Evolutionary conservation across 1,139 yeast species (phyloP), one percentile per base, ranked within the genome.

Genomic region (Nakaseomyces bracarensis): DNA sequence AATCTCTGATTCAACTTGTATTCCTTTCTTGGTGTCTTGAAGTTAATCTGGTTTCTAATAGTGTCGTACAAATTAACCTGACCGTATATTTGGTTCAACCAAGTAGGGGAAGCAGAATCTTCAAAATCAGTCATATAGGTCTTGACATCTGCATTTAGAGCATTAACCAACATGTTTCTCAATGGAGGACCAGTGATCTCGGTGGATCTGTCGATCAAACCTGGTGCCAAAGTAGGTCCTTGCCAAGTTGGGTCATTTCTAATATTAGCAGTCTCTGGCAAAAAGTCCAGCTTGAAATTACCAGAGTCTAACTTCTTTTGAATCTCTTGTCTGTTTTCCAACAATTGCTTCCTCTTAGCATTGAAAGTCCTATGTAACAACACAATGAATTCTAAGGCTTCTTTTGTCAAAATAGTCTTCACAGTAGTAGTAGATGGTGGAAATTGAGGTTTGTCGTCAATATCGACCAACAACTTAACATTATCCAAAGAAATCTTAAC

Each of bases 61-160:
- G 87, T 96, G 61, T 91, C 97, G 67, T 78, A 87, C 58, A 91
- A 71, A 66, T 91, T 89, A 52, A 83, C 86, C 69, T 91, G 98
- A 45, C 97, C 98, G 53, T 76, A 71, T 48, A 84, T 77, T 71
- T 85, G 74, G 66, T 86, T 87, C 53, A 68, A 68, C 97, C 97
- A 91, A 27, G 97, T 89, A 53, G 98, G 98, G 26, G 96, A 81
- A 55, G 87, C 79, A 25, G 95, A 85, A 68, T 87, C 96, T 66
- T 87, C 96, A 55, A 87, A 84, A 68, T 87, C 97, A 37, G 93
- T 81, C 96, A 87, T 87, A 65, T 87, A 87, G 39, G 95, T 85
- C 60, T 83, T 86, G 37, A 87, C 96, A 45, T 77, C 76, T 3
- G 95, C 79, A 68, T 87, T 87, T 60, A 87, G 75, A 15, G 96